These are phyloP conservation scores for Neurospora sp. DNA, from an alignment of 2,329 filamentous ascomycete species.

Conservation along the genomic window DNA sequence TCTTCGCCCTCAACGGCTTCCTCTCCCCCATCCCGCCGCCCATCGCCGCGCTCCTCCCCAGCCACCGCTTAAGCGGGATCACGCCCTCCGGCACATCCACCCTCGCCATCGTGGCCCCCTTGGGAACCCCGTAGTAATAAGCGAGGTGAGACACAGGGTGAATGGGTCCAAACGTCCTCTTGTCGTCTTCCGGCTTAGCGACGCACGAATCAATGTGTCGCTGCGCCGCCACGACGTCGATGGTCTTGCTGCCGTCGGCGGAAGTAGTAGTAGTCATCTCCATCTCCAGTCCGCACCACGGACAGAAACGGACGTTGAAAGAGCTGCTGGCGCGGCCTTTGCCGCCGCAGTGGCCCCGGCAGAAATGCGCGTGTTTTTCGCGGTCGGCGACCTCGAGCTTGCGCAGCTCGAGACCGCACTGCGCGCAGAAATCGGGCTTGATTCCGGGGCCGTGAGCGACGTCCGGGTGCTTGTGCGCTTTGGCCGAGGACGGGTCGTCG, in stretches of 20 bases:
- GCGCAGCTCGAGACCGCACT: conserved; percentile 7
- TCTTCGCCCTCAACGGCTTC: not conserved
- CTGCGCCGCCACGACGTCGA: not conserved
- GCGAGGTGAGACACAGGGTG: not conserved
- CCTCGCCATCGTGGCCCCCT: not conserved
- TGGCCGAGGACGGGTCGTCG: not conserved
- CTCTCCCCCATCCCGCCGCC: not conserved
- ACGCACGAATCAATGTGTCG: not conserved
- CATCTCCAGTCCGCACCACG: conserved; percentile 9
- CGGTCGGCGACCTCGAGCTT: conserved; percentile 4
- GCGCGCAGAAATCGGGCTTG: conserved; percentile 3
- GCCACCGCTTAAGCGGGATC: not conserved
- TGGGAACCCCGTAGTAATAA: not conserved
- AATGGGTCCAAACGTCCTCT: not conserved
- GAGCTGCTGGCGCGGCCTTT: not conserved
- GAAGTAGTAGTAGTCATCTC: not conserved
- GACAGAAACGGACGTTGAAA: conserved; percentile 1
- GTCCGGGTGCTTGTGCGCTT: not conserved
- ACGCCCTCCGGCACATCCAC: not conserved
- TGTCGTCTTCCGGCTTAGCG: not conserved
- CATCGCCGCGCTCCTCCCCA: not conserved
- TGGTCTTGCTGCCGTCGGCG: not conserved
- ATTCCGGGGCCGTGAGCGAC: not conserved
- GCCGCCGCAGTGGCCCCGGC: conserved; percentile 4
- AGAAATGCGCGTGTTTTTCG: conserved; percentile 6